Conservation (phyloP, 164 flowering plant genomes). For the Annona cherimola region DNA sequence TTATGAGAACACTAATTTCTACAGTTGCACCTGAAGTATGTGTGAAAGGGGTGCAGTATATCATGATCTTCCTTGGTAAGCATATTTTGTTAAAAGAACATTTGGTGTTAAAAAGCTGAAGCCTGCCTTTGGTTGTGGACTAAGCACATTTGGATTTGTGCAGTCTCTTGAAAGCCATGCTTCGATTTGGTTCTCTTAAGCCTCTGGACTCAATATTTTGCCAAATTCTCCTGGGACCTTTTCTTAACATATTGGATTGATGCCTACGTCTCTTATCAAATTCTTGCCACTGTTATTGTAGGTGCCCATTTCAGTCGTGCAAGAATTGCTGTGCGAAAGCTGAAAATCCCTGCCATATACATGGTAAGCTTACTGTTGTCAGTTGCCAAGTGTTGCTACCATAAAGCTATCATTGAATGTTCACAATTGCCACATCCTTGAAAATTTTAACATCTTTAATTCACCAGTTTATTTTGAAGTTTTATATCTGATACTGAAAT, state of each 20-base stretch:
- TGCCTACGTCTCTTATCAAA: neutral
- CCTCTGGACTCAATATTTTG: neutral
- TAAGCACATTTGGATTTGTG: neutral
- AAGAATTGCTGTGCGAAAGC: constrained; percentile 96
- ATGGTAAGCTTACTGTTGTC: constrained; percentile 45
- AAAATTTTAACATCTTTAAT: no score
- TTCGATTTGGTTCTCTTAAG: neutral
- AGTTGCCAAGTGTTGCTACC: neutral
- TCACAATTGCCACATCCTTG: no score
- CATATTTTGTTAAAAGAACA: no score
- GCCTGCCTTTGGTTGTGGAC: no score
- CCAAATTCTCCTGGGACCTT: neutral
- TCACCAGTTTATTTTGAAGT: no score
- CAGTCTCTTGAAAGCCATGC: neutral
- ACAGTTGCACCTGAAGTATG: no score
- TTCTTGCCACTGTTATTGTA: constrained; percentile 20
- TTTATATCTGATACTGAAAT: no score
- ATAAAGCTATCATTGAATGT: no score
- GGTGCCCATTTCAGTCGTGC: constrained; percentile 90
- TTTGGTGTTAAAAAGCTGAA: no score
- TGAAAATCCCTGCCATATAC: constrained; percentile 90
- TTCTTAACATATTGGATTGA: neutral
- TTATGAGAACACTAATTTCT: no score
- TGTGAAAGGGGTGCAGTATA: no score
- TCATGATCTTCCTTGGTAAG: no score